Evolutionary conservation across 129 eudicot genomes (phyloP), one percentile per base, ranked within the genome.

Genomic region (Pittosporum tobira): DNA sequence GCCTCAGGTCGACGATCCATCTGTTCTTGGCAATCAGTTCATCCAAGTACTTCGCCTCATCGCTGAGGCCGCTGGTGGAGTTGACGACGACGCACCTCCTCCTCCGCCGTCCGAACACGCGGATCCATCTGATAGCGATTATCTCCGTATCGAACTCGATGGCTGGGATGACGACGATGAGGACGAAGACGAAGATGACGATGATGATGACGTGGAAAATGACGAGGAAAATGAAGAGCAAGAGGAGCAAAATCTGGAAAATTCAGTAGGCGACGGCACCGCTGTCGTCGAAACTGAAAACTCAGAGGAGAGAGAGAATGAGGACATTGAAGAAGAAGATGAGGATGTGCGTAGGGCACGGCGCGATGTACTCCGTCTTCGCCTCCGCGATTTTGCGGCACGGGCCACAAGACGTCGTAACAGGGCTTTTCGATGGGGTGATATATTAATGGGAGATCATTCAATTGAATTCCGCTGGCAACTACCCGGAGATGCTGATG

Each of bases 341-440:
- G 84, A 66, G 8, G 55, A 19, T 2, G 24, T 59, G 7, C 59
- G 82, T 20, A 61, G 87, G 44, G 65, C 65, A 30, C 25, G 79
- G 57, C 70, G 89, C 0, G 97, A 78, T 15, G 73, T 76, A 16
- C 75, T 77, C 21, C 79, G 83, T 14, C 76, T 75, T 0, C 84
- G 88, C 8, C 82, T 85, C 38, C 78, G 86, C 11, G 89, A 88
- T 53, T 75, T 83, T 3, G 84, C 86, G 0, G 16, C 69, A 2
- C 80, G 87, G 19, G 82, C 86, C 11, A 73, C 75, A 6, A 68
- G 54, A 30, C 58, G 89, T 26, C 79, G 87, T 6, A 74, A 75
- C 55, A 58, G 84, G 65, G 68, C 75, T 48, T 80, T 83, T 4
- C 93, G 85, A 69, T 89, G 95, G 97, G 95, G 93, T 3, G 97